Percentiles rank a stretch among this genome's conserved stretches.
Conservation (phyloP, 495 filamentous ascomycete genomes). For the Podospora bellae-mahoneyi region DNA sequence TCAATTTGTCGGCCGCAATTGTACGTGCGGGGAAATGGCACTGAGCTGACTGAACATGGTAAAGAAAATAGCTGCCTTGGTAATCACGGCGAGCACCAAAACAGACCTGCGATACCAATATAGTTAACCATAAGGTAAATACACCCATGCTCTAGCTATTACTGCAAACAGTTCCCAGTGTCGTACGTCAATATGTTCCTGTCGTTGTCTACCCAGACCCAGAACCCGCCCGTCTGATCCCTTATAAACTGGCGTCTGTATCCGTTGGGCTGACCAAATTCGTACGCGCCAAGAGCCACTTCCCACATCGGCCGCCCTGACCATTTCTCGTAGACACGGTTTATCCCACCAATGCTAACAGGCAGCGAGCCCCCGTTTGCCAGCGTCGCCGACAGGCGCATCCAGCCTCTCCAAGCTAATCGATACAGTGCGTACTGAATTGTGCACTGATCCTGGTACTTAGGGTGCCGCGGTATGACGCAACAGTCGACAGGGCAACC, state of each 20-base stretch:
- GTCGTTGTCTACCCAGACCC: background rate
- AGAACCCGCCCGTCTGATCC: slow-evolving; percentile 5
- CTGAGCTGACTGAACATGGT: too few species aligned
- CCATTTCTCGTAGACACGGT: slow-evolving; percentile 10
- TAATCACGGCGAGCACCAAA: slow-evolving; percentile 9
- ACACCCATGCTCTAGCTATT: background rate
- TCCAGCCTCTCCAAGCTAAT: slow-evolving; percentile 14
- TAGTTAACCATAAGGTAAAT: background rate
- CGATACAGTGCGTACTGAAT: slow-evolving; percentile 13
- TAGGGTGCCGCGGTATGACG: slow-evolving; percentile 5
- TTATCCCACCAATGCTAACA: slow-evolving; percentile 6
- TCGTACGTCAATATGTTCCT: slow-evolving; percentile 8
- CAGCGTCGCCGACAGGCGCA: slow-evolving; percentile 8
- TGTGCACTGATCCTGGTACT: background rate
- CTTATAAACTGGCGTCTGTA: slow-evolving; percentile 12
- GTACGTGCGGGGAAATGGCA: too few species aligned
- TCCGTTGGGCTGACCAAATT: slow-evolving; percentile 8
- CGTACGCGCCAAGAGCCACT: slow-evolving; percentile 1
- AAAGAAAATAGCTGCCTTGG: background rate
- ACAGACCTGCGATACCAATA: slow-evolving; percentile 8
- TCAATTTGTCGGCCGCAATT: too few species aligned
- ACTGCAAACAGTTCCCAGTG: slow-evolving; percentile 11
- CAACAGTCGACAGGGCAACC: slow-evolving; percentile 7
- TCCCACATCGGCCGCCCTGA: slow-evolving; percentile 8
- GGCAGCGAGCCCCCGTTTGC: slow-evolving; percentile 7